Evolutionary conservation across 805 yeast species (phyloP).

Genomic region (Starmerella bombicola): DNA sequence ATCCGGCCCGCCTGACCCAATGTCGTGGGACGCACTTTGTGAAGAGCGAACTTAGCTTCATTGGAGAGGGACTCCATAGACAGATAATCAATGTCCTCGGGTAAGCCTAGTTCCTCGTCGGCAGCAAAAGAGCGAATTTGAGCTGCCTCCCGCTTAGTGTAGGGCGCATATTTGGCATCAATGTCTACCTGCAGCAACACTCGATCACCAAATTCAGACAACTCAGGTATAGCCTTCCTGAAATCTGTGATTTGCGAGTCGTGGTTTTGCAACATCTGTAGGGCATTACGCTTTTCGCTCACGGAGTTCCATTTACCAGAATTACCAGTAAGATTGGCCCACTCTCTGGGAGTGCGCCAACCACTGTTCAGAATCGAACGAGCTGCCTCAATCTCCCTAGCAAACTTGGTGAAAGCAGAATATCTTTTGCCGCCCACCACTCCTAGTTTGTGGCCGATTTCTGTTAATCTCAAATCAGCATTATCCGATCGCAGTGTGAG

Average conservation of each 20-base stretch:
- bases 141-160: conserved; percentile 57
- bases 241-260: conserved; percentile 57
- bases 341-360: conserved; percentile 42
- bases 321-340: conserved; percentile 43
- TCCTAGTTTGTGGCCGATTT: conserved; percentile 51
- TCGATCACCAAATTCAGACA: conserved; percentile 30
- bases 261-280: conserved; percentile 30
- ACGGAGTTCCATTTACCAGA: conserved; percentile 35
- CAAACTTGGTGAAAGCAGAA: conserved; percentile 36
- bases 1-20: conserved; percentile 91
- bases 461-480: conserved; percentile 78
- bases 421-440: conserved; percentile 53
- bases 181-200: conserved; percentile 56
- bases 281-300: conserved; percentile 34
- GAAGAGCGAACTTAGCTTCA: conserved; percentile 59
- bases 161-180: conserved; percentile 75
- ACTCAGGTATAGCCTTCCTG: conserved; percentile 30
- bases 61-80: conserved; percentile 51
- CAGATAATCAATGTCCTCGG: conserved; percentile 51
- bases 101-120: conserved; percentile 68
- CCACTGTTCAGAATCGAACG: conserved; percentile 36
- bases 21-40: conserved; percentile 70
- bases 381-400: conserved; percentile 34
- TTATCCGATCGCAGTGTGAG: conserved; percentile 85
- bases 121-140: conserved; percentile 67